A percentile compares a stretch with the other conserved stretches of the same genome.
phyloP scores from a whole-genome alignment of 352 stramenopile genomes.

The Globisporangium splendens region DNA sequence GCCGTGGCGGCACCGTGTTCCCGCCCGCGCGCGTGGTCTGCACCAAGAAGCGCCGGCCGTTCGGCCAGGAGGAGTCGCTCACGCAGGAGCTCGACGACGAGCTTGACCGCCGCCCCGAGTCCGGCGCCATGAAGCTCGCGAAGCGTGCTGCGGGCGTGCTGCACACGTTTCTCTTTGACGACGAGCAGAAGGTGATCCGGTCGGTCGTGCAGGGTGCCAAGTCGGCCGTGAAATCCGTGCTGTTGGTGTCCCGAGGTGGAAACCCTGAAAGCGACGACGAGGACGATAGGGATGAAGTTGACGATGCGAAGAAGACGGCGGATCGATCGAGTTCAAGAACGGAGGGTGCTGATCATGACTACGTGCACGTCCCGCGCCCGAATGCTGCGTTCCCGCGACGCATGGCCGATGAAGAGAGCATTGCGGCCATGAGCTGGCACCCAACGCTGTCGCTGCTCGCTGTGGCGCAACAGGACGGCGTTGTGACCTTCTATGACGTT shows the following conservation, averaged over 20 bases:
- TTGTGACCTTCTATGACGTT: conserved; percentile 67
- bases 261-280: conserved; percentile 24
- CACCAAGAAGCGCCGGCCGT: conserved; percentile 49
- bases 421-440: conserved; percentile 63
- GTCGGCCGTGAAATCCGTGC: conserved; percentile 16
- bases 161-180: conserved; percentile 52
- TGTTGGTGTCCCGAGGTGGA: conserved; percentile 18
- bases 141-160: conserved; percentile 22
- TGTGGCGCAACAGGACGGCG: conserved; percentile 61
- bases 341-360: no score
- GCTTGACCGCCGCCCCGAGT: conserved; percentile 32
- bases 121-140: conserved; percentile 38
- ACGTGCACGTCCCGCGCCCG: no score
- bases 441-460: conserved; percentile 51
- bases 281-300: conserved; percentile 20
- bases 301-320: conserved; percentile 14
- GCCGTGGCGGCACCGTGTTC: conserved; percentile 53
- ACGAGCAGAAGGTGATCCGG: conserved; percentile 55
- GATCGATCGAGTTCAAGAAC: no score
- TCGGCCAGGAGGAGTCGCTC: conserved; percentile 55
- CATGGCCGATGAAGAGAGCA: conserved; percentile 22
- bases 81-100: conserved; percentile 37
- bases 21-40: conserved; percentile 45
- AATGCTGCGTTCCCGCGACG: no score
- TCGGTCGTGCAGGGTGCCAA: conserved; percentile 22